These are phyloP conservation scores for Fusarium circinatum DNA, from an alignment of 2,329 filamentous ascomycete genomes.

Conservation along the genomic window DNA sequence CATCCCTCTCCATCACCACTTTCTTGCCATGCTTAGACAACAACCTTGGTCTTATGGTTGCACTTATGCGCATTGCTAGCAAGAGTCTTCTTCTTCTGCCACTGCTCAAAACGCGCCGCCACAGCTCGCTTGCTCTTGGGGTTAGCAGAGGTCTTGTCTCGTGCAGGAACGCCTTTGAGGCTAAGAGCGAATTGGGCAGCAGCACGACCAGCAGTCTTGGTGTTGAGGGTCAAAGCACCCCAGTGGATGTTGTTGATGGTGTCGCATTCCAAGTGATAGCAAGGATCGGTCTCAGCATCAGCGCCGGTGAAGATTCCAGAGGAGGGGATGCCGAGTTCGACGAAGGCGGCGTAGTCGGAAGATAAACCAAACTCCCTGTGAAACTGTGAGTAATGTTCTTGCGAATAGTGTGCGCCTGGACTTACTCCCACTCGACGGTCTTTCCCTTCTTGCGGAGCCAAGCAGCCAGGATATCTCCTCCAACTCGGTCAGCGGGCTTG, in stretches of 20 bases:
- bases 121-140: constrained; percentile 42
- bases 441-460: constrained; percentile 51
- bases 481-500: constrained; percentile 52
- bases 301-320: constrained; percentile 56
- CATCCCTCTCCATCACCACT: not conserved
- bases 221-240: constrained; percentile 52
- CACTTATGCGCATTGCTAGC: constrained; percentile 46
- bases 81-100: constrained; percentile 38
- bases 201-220: constrained; percentile 60
- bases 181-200: constrained; percentile 56
- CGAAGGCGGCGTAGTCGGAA: constrained; percentile 56
- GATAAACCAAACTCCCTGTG: constrained; percentile 49
- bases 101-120: constrained; percentile 40
- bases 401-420: rapidly evolving
- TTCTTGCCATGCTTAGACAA: constrained; percentile 19
- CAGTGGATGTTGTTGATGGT: constrained; percentile 54
- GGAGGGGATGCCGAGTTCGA: constrained; percentile 53
- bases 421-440: constrained; percentile 47
- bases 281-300: constrained; percentile 47
- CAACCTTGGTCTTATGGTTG: constrained; percentile 39
- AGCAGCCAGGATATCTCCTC: constrained; percentile 49
- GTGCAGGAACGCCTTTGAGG: constrained; percentile 48
- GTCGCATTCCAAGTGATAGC: constrained; percentile 56
- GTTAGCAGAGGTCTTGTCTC: constrained; percentile 46
- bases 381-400: not conserved